Evolutionary conservation across 148 eudicot species (phyloP).

Genomic region (Rhododendron ferrugineum): DNA sequence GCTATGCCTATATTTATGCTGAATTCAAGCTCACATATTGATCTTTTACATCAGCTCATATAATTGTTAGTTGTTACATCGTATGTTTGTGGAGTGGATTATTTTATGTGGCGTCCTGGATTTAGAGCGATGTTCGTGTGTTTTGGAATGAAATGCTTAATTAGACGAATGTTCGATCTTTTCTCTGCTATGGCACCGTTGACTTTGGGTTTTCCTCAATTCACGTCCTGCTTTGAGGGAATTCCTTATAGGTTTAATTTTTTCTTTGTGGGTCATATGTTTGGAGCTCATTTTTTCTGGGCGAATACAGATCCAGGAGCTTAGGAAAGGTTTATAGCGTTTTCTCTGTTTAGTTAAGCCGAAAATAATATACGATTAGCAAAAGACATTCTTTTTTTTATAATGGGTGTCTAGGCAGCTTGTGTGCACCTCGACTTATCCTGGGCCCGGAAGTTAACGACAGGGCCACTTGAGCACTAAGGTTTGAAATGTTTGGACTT

Average conservation of each 20-base stretch:
- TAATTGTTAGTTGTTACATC: background rate
- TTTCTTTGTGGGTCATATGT: background rate
- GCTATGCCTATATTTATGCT: background rate
- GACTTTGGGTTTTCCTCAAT: background rate
- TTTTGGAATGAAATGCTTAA: background rate
- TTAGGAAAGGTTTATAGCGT: background rate
- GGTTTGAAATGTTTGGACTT: too few species aligned
- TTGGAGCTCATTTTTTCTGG: background rate
- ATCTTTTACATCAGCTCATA: background rate
- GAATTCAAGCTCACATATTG: background rate
- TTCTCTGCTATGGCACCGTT: background rate
- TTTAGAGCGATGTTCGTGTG: background rate
- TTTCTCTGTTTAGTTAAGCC: background rate
- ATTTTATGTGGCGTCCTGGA: background rate
- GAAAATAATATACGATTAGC: background rate
- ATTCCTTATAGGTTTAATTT: background rate
- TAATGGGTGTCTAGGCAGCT: background rate
- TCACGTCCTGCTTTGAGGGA: background rate
- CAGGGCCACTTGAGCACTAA: background rate
- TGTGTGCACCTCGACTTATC: background rate
- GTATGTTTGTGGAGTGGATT: background rate
- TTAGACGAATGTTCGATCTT: background rate
- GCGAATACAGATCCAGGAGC: background rate
- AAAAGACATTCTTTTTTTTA: background rate
- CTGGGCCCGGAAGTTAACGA: background rate